These are phyloP conservation scores for Mucuna pruriens DNA, from an alignment of 306 rosid species.

Conservation along the genomic window DNA sequence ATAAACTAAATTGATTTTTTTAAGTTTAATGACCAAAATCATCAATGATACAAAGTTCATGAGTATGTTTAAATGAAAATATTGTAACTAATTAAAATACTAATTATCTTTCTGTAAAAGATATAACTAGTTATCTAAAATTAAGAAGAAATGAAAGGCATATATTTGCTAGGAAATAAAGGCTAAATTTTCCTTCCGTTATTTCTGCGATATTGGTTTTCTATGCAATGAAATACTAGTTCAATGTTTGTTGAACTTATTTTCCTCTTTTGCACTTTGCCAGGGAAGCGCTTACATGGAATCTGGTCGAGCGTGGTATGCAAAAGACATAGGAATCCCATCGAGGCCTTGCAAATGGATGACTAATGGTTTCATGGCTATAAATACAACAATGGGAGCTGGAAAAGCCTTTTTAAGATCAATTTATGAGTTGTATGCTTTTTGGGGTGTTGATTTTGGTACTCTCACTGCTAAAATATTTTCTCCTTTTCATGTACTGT, in stretches of 20 bases:
- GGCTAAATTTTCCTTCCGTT: too few relatives aligned
- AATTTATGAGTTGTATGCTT: constrained; percentile 65
- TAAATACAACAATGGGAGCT: constrained; percentile 61
- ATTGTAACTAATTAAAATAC: too few relatives aligned
- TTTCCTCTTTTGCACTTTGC: neutral
- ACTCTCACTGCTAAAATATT: constrained; percentile 19
- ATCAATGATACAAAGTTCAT: too few relatives aligned
- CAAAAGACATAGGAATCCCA: constrained; percentile 69
- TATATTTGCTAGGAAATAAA: neutral
- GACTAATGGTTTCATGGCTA: constrained; percentile 75
- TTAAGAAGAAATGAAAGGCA: neutral
- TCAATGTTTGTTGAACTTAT: neutral
- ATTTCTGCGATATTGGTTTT: too few relatives aligned
- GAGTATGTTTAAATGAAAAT: too few relatives aligned
- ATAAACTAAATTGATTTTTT: too few relatives aligned
- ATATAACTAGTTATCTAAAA: too few relatives aligned
- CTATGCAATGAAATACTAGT: too few relatives aligned
- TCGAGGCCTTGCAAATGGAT: constrained; percentile 72
- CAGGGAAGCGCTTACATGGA: constrained; percentile 65
- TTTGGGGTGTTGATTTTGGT: constrained; percentile 92
- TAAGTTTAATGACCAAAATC: too few relatives aligned
- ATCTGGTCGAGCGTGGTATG: constrained; percentile 61
- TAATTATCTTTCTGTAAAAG: too few relatives aligned
- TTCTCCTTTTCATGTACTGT: neutral
- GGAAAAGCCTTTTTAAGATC: constrained; percentile 81